Percentiles rank a stretch among this genome's conserved stretches.
These are phyloP conservation scores for Haberlea rhodopensis DNA, from an alignment of 257 asterid species.

Conservation along the genomic window DNA sequence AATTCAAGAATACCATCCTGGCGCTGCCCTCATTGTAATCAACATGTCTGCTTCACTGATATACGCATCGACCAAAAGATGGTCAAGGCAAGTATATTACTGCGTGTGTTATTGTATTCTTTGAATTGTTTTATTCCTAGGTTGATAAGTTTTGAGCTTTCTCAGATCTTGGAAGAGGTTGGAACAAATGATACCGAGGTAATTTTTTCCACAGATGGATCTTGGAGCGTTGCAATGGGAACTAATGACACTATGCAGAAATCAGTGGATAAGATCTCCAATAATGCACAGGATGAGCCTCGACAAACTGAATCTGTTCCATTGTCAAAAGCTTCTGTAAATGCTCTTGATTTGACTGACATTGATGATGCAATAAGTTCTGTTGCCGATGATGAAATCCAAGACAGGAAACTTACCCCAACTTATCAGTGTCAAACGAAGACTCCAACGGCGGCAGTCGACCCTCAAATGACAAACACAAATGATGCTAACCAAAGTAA, in stretches of 20 bases:
- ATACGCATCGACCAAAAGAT: slow-evolving; percentile 72
- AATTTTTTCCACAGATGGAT: slow-evolving; percentile 69
- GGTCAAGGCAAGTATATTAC: slow-evolving; percentile 69
- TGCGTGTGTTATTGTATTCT: slow-evolving; percentile 8
- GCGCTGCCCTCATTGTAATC: slow-evolving; percentile 97
- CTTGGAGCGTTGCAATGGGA: slow-evolving; percentile 63
- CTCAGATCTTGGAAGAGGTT: slow-evolving; percentile 72
- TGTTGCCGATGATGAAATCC: slow-evolving; percentile 27
- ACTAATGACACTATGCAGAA: slow-evolving; percentile 43
- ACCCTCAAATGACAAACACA: slow-evolving; percentile 16
- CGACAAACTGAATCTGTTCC: slow-evolving; percentile 31
- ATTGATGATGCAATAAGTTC: slow-evolving; percentile 44
- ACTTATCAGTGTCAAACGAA: slow-evolving; percentile 24
- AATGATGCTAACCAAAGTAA: slow-evolving; percentile 32
- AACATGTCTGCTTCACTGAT: slow-evolving; percentile 75
- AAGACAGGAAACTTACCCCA: slow-evolving; percentile 39
- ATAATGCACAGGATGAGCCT: slow-evolving; percentile 30
- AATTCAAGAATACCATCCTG: slow-evolving; percentile 85
- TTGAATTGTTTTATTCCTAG: slow-evolving; percentile 11
- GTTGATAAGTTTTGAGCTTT: slow-evolving; percentile 21
- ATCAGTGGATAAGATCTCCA: slow-evolving; percentile 35
- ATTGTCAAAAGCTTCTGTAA: slow-evolving; percentile 25
- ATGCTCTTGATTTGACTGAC: slow-evolving; percentile 61
- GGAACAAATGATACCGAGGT: slow-evolving; percentile 53
- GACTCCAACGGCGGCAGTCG: slow-evolving; percentile 21